A percentile compares a stretch with the other conserved stretches of the same genome.
Evolutionary conservation across 2,329 filamentous ascomycete genomes (phyloP).

Genomic region (Claviceps quebecensis): DNA sequence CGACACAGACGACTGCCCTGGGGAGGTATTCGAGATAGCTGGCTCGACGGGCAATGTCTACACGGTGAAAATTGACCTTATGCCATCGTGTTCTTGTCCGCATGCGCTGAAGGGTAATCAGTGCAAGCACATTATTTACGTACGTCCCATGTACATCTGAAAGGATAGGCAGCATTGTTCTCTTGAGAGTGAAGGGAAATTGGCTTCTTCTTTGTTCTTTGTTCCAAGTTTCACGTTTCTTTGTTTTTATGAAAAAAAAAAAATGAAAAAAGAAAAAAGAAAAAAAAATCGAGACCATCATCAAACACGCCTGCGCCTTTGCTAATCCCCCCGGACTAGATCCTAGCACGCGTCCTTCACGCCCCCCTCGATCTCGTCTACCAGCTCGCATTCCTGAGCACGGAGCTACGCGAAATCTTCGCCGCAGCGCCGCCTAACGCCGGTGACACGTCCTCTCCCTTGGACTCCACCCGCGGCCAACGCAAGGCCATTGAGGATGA

Average conservation of each 20-base stretch:
- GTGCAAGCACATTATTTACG: conserved; percentile 53
- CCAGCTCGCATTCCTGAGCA: conserved; percentile 44
- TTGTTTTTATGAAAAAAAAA: neutral
- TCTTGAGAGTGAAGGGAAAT: neutral
- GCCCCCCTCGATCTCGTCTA: conserved; percentile 43
- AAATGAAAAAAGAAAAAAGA: no score
- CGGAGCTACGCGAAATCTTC: conserved; percentile 47
- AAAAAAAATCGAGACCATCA: no score
- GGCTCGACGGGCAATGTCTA: conserved; percentile 56
- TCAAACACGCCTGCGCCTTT: neutral
- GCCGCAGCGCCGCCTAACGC: conserved; percentile 10
- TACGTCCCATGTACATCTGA: conserved; percentile 10
- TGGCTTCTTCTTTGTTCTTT: neutral
- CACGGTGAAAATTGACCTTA: conserved; percentile 35
- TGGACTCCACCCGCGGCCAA: conserved; percentile 17
- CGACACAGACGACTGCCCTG: conserved; percentile 23
- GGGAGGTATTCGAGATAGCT: conserved; percentile 43
- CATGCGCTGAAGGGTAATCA: conserved; percentile 38
- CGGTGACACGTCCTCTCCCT: conserved; percentile 23
- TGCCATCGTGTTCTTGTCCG: conserved; percentile 42
- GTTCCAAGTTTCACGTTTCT: neutral
- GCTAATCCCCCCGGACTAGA: conserved; percentile 15
- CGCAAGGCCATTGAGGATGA: conserved; percentile 38
- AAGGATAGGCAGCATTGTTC: neutral
- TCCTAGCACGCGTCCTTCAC: conserved; percentile 45